phyloP scores from a whole-genome alignment of 257 asterid genomes.

The Euphrasia confusa region DNA sequence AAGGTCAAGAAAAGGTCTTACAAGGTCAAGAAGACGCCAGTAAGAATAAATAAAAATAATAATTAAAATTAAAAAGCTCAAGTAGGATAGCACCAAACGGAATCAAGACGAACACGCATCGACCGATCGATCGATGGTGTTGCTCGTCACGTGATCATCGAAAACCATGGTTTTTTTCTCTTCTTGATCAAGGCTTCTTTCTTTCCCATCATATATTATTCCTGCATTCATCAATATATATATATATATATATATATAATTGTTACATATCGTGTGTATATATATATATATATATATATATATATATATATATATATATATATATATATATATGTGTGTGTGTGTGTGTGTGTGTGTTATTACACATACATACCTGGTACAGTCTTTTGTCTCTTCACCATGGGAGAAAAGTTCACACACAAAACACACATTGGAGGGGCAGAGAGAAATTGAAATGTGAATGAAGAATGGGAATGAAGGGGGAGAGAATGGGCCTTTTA shows the following conservation, averaged over 20 bases:
- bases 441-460: constrained; percentile 23
- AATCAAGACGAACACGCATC: neutral
- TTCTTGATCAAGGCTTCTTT: constrained; percentile 28
- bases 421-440: constrained; percentile 4
- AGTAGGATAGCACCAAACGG: constrained; percentile 70
- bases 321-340: neutral
- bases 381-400: constrained; percentile 17
- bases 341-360: constrained; percentile 7
- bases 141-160: constrained; percentile 13
- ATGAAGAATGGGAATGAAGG: constrained; percentile 25
- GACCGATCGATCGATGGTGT: constrained; percentile 6
- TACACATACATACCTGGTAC: constrained; percentile 48
- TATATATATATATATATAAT: too few relatives aligned
- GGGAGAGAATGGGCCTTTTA: constrained; percentile 39
- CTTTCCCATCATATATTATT: constrained; percentile 7
- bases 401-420: constrained; percentile 25
- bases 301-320: too few relatives aligned
- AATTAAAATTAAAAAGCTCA: constrained; percentile 49
- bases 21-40: constrained; percentile 81
- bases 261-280: too few relatives aligned
- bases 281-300: too few relatives aligned
- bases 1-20: constrained; percentile 99
- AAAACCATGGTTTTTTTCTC: constrained; percentile 15
- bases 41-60: neutral
- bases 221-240: constrained; percentile 32